Conservation (phyloP, 2,329 filamentous ascomycete genomes). For the Colletotrichum musicola region DNA sequence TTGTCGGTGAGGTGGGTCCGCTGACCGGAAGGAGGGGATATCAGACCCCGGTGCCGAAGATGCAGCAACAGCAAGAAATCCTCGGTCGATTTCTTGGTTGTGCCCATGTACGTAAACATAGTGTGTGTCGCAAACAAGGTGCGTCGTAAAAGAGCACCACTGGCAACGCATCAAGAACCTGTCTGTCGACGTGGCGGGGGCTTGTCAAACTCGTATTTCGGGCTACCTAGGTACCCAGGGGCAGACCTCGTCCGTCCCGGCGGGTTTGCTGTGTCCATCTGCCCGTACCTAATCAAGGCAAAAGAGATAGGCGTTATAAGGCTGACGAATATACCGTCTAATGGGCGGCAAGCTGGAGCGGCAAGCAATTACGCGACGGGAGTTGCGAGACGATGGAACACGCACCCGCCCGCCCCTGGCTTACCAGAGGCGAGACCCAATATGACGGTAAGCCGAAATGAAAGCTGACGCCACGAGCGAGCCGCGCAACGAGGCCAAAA, state of each 20-base stretch:
- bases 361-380: neutral
- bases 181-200: no score
- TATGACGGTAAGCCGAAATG: slow-evolving; percentile 18
- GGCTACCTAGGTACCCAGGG: no score
- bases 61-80: neutral
- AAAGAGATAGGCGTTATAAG: no score
- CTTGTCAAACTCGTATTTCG: no score
- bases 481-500: slow-evolving; percentile 3
- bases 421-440: slow-evolving; percentile 5
- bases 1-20: slow-evolving; percentile 7
- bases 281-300: no score
- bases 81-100: neutral
- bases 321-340: no score
- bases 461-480: slow-evolving; percentile 27
- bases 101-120: no score
- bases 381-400: neutral
- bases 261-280: no score
- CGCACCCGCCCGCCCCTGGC: neutral
- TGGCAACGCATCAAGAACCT: no score
- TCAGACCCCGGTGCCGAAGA: neutral
- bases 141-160: neutral
- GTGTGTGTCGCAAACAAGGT: neutral
- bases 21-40: slow-evolving; percentile 4
- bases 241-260: no score
- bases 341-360: neutral